phyloP scores from a whole-genome alignment of 495 filamentous ascomycete genomes.

The Tuber umbilicatum region DNA sequence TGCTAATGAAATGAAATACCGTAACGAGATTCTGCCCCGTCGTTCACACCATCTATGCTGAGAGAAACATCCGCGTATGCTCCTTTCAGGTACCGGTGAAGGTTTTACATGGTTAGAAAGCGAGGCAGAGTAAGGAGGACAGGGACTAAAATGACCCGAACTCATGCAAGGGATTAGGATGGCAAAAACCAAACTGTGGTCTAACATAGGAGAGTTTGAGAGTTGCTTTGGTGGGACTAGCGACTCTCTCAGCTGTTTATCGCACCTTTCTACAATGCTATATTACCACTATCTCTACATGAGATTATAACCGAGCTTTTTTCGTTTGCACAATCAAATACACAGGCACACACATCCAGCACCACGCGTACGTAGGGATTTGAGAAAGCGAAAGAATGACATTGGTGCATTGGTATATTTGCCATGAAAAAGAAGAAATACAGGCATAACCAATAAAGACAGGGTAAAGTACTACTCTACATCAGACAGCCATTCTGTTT shows the following conservation, averaged over 20 bases:
- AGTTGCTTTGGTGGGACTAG: too few relatives aligned
- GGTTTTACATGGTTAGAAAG: background rate
- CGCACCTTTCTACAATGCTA: too few relatives aligned
- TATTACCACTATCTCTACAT: too few relatives aligned
- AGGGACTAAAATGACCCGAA: background rate
- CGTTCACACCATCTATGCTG: too few relatives aligned
- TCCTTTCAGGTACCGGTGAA: too few relatives aligned
- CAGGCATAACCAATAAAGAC: background rate
- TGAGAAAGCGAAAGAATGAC: background rate
- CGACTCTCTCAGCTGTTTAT: too few relatives aligned
- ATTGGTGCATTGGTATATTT: background rate
- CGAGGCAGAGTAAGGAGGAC: background rate
- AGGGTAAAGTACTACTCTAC: conserved; percentile 46
- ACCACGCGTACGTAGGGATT: background rate
- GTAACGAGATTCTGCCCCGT: too few relatives aligned
- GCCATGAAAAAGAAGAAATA: background rate
- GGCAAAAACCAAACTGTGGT: background rate
- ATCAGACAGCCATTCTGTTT: conserved; percentile 88
- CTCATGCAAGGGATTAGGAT: background rate
- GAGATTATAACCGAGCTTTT: too few relatives aligned
- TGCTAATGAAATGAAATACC: too few relatives aligned
- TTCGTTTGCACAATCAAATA: background rate
- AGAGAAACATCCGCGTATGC: too few relatives aligned
- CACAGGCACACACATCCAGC: background rate
- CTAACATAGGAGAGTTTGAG: too few relatives aligned